Base-by-base conservation (phyloP, 1,284 basidiomycete genomes). In the Cutaneotrichosporon sp. region DNA sequence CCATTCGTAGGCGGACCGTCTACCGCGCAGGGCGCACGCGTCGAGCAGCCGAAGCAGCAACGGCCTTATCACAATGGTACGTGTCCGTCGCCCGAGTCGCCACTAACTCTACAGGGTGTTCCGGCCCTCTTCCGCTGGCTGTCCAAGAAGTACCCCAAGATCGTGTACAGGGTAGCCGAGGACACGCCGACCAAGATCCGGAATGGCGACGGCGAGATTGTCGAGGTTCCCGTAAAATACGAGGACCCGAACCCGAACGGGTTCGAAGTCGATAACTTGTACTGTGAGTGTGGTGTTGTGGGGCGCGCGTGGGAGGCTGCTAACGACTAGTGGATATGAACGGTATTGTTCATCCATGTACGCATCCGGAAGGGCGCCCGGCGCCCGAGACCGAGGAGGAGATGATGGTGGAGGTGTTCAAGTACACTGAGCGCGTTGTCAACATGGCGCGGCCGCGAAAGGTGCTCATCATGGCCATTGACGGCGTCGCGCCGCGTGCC, bases 341-440 rank as follows among this genome's bases (percentile, higher is more conserved):
- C 65, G 77, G 77, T 69, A 79, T 79, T 58, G 93, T 97, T 21
- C 94, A 98, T 77, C 94, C 94, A 7, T 97, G 94, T 83, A 97
- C 94, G 0, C 94, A 97, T 73, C 94, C 94, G 0, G 94, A 97
- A 74, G 93, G 92, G 65, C 64, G 90, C 83, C 90, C 90, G 44
- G 85, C 96, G 1, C 96, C 96, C 0, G 89, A 96, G 73, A 97
- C 92, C 2, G 96, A 99, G 73, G 90, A 92, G 70, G 93, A 97
- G 54, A 99, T 99, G 96, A 98, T 99, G 96, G 70, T 90, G 20
- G 96, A 97, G 73, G 83, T 99, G 40, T 97, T 99, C 78, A 84
- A 82, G 49, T 98, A 99, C 78, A 99, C 96, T 0, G 93, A 97
- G 70, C 83, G 96, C 44, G 88, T 99, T 22, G 91, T 99, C 43